Evolutionary conservation across 2,329 filamentous ascomycete species (phyloP).

Genomic region (Thielaviopsis euricoi): DNA sequence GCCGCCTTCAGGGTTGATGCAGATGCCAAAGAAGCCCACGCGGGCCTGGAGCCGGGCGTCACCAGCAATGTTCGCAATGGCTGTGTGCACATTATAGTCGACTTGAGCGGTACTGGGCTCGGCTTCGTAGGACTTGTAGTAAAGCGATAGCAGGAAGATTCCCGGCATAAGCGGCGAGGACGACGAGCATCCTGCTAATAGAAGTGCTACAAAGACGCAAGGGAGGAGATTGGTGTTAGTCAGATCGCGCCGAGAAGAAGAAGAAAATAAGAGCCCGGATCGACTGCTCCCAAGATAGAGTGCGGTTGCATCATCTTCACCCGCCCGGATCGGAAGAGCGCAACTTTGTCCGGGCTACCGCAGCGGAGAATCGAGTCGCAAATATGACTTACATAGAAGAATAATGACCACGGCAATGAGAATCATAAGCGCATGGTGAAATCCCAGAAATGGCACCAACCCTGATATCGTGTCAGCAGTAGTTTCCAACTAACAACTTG

Average conservation of each 20-base stretch:
- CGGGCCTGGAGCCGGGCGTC: slow-evolving; percentile 71
- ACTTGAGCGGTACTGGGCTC: slow-evolving; percentile 74
- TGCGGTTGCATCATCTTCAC: not conserved
- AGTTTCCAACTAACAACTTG: not conserved
- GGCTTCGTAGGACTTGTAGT: slow-evolving; percentile 78
- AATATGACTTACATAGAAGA: slow-evolving; percentile 61
- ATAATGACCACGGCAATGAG: slow-evolving; percentile 88
- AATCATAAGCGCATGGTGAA: slow-evolving; percentile 90
- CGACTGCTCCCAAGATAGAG: not conserved
- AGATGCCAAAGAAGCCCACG: slow-evolving; percentile 96
- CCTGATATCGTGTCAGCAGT: slow-evolving; percentile 23
- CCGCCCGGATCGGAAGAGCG: not conserved
- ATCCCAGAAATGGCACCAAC: slow-evolving; percentile 52
- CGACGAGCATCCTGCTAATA: slow-evolving; percentile 90
- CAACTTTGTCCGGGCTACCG: not conserved
- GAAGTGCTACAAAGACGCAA: slow-evolving; percentile 44
- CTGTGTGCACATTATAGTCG: slow-evolving; percentile 69
- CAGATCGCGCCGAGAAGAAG: not conserved
- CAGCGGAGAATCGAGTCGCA: not conserved
- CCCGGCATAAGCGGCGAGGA: slow-evolving; percentile 86
- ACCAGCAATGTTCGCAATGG: slow-evolving; percentile 81
- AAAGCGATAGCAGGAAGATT: slow-evolving; percentile 96
- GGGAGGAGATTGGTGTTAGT: slow-evolving; percentile 1
- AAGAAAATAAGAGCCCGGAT: not conserved
- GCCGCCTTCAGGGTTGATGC: slow-evolving; percentile 79